Evolutionary conservation across 2,329 filamentous ascomycete species (phyloP).

Genomic region (Thyridium curvatum): DNA sequence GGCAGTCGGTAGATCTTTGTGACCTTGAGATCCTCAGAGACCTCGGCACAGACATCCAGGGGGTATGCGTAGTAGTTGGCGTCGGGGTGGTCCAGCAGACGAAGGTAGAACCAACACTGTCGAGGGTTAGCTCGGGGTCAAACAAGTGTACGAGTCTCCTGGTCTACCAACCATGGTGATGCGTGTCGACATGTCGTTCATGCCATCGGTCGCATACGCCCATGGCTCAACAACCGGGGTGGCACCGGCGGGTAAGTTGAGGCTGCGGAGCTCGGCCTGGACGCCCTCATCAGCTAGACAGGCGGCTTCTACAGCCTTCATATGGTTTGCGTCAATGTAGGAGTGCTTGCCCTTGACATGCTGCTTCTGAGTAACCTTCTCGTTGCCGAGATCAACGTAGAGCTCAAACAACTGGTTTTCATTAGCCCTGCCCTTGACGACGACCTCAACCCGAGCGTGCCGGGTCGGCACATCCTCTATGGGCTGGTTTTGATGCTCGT

Average conservation of each 20-base stretch:
- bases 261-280: conserved; percentile 30
- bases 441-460: conserved; percentile 30
- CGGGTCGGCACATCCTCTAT: conserved; percentile 20
- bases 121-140: conserved; percentile 1
- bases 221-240: conserved; percentile 45
- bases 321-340: conserved; percentile 39
- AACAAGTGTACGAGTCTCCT: not conserved
- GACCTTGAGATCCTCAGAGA: conserved; percentile 41
- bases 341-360: conserved; percentile 34
- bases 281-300: conserved; percentile 36
- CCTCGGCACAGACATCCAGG: conserved; percentile 44
- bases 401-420: conserved; percentile 22
- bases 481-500: conserved; percentile 27
- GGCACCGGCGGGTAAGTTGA: conserved; percentile 36
- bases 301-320: conserved; percentile 38
- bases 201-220: conserved; percentile 48
- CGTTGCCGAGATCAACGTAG: conserved; percentile 22
- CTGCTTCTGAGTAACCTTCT: conserved; percentile 19
- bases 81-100: conserved; percentile 32
- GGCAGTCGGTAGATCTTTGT: conserved; percentile 43
- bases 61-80: conserved; percentile 54
- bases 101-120: conserved; percentile 30
- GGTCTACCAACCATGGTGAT: conserved; percentile 36
- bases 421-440: conserved; percentile 11
- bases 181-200: conserved; percentile 40